These are phyloP conservation scores for Quercus glauca DNA, from an alignment of 306 rosid genomes.

Conservation along the genomic window DNA sequence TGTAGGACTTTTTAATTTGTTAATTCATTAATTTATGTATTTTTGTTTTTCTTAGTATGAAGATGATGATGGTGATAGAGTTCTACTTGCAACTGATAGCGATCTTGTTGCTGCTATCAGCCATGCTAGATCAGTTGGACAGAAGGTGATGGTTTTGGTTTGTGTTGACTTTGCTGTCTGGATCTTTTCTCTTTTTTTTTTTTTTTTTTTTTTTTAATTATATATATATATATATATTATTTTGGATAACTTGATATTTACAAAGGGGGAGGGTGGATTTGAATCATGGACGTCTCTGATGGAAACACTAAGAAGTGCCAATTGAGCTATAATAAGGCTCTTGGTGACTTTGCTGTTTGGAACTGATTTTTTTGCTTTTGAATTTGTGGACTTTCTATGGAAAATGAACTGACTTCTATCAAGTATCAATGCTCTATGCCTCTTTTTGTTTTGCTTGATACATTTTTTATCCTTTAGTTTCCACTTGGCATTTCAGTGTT, in stretches of 20 bases:
- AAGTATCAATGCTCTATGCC: neutral
- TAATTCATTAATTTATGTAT: neutral
- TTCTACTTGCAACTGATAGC: slow-evolving; percentile 63
- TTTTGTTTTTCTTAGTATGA: slow-evolving; percentile 54
- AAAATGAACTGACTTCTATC: neutral
- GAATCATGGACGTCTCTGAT: too few relatives aligned
- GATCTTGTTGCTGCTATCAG: slow-evolving; percentile 76
- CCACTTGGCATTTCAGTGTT: neutral
- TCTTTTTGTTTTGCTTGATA: neutral
- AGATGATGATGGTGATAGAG: slow-evolving; percentile 93
- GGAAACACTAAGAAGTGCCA: too few relatives aligned
- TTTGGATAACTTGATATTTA: too few relatives aligned
- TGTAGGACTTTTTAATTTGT: neutral
- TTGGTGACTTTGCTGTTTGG: slow-evolving; percentile 9
- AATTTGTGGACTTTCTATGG: neutral
- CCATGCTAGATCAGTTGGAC: slow-evolving; percentile 64
- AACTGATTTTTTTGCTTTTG: neutral
- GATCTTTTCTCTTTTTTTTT: too few relatives aligned
- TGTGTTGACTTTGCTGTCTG: slow-evolving; percentile 13
- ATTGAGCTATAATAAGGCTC: neutral
- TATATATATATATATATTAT: too few relatives aligned
- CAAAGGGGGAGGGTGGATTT: too few relatives aligned
- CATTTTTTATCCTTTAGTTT: neutral
- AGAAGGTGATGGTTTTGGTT: slow-evolving; percentile 55
- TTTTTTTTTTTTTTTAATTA: too few relatives aligned